Conservation (phyloP, 1,284 basidiomycete genomes). For the Trichosporon sp. region DNA sequence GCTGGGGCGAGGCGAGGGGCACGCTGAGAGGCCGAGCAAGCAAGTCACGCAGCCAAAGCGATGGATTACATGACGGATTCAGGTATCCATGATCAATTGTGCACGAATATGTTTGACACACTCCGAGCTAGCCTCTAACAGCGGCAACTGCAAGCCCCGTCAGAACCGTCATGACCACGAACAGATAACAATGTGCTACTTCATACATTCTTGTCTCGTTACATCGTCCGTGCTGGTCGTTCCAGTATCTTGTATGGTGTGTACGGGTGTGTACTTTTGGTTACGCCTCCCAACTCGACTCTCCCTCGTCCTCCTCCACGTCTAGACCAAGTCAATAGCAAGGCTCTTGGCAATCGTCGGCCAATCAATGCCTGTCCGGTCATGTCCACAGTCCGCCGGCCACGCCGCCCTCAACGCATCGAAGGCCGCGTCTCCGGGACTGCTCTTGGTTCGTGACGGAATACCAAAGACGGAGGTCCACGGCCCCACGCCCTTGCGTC, state of each 20-base stretch:
- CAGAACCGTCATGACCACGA: no score
- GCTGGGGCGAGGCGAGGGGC: not conserved
- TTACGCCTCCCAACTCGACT: not conserved
- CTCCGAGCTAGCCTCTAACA: no score
- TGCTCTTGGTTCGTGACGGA: not conserved
- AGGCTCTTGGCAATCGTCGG: slow-evolving; percentile 1
- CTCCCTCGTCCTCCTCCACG: not conserved
- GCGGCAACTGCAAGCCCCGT: no score
- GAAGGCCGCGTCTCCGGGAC: not conserved
- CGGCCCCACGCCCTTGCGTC: slow-evolving; percentile 1
- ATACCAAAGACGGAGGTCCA: slow-evolving; percentile 9
- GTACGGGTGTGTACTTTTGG: not conserved
- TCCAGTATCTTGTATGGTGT: not conserved
- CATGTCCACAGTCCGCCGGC: slow-evolving; percentile 14
- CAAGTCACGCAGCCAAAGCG: no score
- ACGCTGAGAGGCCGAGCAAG: not conserved
- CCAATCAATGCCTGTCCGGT: slow-evolving; percentile 1
- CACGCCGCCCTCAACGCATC: not conserved
- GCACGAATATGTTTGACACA: no score
- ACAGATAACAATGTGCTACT: not conserved
- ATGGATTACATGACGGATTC: no score
- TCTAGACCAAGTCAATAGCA: slow-evolving; percentile 1
- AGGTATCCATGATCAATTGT: no score
- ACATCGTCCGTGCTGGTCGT: slow-evolving; percentile 3
- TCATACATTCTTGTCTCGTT: not conserved